phyloP scores from a whole-genome alignment of 2,329 filamentous ascomycete genomes.

The Aspergillus arachidicola region DNA sequence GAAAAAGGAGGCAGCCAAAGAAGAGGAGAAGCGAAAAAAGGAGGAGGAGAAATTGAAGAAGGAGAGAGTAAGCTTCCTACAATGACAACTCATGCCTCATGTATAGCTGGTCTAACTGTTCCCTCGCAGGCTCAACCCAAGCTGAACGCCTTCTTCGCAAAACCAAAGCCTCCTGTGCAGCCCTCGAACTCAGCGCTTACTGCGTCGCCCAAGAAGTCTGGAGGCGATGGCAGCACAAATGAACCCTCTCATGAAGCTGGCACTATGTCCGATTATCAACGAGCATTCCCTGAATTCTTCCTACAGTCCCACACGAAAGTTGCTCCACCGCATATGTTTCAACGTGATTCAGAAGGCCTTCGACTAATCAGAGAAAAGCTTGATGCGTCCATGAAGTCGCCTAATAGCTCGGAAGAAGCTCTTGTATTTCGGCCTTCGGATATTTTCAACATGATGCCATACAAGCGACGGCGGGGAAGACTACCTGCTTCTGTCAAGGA shows the following conservation, averaged over 20 bases:
- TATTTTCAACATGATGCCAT: constrained; percentile 43
- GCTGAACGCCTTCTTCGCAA: constrained; percentile 54
- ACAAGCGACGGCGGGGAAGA: constrained; percentile 34
- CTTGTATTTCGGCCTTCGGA: constrained; percentile 36
- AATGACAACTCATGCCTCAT: not conserved
- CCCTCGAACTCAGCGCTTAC: constrained; percentile 21
- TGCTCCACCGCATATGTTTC: constrained; percentile 59
- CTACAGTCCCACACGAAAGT: constrained; percentile 73
- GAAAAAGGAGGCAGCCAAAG: constrained; percentile 40
- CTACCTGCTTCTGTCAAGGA: constrained; percentile 55
- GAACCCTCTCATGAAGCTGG: constrained; percentile 24
- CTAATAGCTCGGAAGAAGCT: constrained; percentile 15
- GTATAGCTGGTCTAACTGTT: constrained; percentile 25
- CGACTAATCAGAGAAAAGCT: constrained; percentile 56
- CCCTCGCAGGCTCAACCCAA: constrained; percentile 50
- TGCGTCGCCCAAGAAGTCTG: constrained; percentile 34
- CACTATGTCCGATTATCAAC: constrained; percentile 61
- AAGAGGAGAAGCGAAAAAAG: constrained; percentile 52
- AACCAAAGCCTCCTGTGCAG: constrained; percentile 38
- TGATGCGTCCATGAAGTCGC: constrained; percentile 40
- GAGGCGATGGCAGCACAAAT: constrained; percentile 13
- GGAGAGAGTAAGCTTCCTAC: constrained; percentile 39
- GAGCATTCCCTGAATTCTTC: constrained; percentile 79
- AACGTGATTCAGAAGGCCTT: constrained; percentile 61
- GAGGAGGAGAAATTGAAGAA: constrained; percentile 49